Evolutionary conservation across 768 basidiomycete species (phyloP), one percentile per base, ranked within the genome.

Genomic region (Scleroderma citrinum): DNA sequence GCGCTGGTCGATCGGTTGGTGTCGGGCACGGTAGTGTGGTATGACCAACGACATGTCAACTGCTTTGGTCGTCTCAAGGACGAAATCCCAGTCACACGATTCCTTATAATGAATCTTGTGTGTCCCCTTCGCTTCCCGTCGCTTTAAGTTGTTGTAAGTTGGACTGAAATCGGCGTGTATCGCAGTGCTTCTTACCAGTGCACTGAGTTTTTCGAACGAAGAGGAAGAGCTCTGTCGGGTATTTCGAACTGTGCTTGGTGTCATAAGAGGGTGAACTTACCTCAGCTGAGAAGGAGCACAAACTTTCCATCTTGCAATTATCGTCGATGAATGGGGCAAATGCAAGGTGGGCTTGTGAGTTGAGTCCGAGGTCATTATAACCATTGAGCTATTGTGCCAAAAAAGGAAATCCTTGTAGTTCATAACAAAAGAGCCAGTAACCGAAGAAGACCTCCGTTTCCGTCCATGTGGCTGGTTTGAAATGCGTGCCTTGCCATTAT

Each of bases 21-120:
- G 70, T 32, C 79, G 77, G 11, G 87, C 86, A 36, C 87, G 85
- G 59, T 87, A 87, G 59, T 89, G 87, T 2, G 87, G 87, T 40
- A 90, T 71, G 20, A 80, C 76, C 42, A 90, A 76, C 20, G 82
- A 79, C 46, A 85, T 59, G 58, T 89, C 83, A 50, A 87, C 69
- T 11, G 80, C 67, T 30, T 70, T 63, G 49, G 71, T 66, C 11
- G 74, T 72, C 14, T 74, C 71, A 52, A 85, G 77, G 55, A 85
- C 69, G 58, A 81, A 84, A 59, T 89, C 87, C 78, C 83, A 86
- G 51, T 79, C 75, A 14, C 78, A 73, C 35, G 76, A 70, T 23
- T 74, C 70, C 21, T 72, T 71, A 56, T 85, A 88, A 65, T 80
- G 83, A 36, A 88, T 72, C 68, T 81, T 82, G 54, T 81, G 76